These are phyloP conservation scores for Aspergillus eucalypticola DNA, from an alignment of 2,329 filamentous ascomycete genomes.

Conservation along the genomic window DNA sequence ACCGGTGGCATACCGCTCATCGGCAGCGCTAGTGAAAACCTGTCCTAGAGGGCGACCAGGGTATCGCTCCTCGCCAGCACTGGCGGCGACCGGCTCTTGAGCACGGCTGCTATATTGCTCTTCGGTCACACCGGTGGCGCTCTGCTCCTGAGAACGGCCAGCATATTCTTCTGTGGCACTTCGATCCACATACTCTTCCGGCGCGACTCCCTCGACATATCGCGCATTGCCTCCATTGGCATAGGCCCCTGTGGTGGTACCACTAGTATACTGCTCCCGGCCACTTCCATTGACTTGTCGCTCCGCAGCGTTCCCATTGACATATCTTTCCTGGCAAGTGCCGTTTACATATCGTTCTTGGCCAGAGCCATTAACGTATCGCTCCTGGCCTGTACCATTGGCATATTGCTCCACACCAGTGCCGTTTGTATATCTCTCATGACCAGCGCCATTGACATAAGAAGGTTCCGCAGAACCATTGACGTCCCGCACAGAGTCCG, in stretches of 20 bases:
- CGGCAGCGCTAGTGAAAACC: no score
- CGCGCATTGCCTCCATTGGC: not conserved
- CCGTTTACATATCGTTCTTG: not conserved
- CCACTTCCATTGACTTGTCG: not conserved
- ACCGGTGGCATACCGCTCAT: not conserved
- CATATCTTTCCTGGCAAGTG: not conserved
- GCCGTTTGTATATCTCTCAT: not conserved
- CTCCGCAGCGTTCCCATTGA: not conserved
- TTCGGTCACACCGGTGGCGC: not conserved
- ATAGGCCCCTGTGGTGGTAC: not conserved
- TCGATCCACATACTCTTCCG: no score
- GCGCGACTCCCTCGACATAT: no score
- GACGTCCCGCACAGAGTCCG: constrained; percentile 2
- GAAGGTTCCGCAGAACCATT: constrained; percentile 6
- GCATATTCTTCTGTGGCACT: not conserved
- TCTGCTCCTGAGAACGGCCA: not conserved
- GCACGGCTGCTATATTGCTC: not conserved
- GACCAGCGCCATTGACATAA: not conserved
- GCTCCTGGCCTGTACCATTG: not conserved
- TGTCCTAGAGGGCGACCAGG: no score
- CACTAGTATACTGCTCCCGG: not conserved
- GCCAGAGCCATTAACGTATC: not conserved
- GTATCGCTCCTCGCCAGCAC: no score
- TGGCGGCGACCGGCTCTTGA: no score
- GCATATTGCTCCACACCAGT: not conserved